These are phyloP conservation scores for Backusella parvicylindrica DNA, from an alignment of 192 early-diverging fungal genomes.

Conservation along the genomic window DNA sequence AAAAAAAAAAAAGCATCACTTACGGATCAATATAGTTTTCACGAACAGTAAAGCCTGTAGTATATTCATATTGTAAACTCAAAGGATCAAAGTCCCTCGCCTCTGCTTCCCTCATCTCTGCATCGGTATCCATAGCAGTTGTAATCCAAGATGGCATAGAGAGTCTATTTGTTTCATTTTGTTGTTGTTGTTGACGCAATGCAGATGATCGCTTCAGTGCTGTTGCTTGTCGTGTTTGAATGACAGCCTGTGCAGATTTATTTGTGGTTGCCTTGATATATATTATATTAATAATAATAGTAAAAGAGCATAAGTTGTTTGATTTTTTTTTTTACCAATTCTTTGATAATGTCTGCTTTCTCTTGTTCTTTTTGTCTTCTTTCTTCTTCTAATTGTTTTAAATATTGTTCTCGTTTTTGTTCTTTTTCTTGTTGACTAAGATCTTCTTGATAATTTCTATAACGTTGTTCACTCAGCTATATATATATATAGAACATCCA, in stretches of 20 bases:
- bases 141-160: constrained; percentile 33
- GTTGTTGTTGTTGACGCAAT: constrained; percentile 22
- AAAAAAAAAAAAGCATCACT: constrained; percentile 3
- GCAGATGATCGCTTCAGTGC: constrained; percentile 49
- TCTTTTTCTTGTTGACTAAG: constrained; percentile 47
- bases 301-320: too few relatives aligned
- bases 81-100: constrained; percentile 51
- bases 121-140: constrained; percentile 24
- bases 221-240: constrained; percentile 38
- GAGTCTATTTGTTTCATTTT: constrained; percentile 19
- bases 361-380: constrained; percentile 59
- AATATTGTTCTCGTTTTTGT: constrained; percentile 65
- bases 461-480: constrained; percentile 57
- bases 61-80: constrained; percentile 43
- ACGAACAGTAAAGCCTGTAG: constrained; percentile 25
- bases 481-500: not conserved
- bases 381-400: constrained; percentile 69
- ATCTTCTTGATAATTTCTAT: constrained; percentile 43
- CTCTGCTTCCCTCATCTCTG: constrained; percentile 27
- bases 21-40: constrained; percentile 53
- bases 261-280: constrained; percentile 44
- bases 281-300: not conserved
- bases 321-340: constrained; percentile 69
- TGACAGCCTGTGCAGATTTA: constrained; percentile 46
- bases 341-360: constrained; percentile 67